Conservation (phyloP, 371 early-diverging fungal species). For the Circinella umbellata region DNA sequence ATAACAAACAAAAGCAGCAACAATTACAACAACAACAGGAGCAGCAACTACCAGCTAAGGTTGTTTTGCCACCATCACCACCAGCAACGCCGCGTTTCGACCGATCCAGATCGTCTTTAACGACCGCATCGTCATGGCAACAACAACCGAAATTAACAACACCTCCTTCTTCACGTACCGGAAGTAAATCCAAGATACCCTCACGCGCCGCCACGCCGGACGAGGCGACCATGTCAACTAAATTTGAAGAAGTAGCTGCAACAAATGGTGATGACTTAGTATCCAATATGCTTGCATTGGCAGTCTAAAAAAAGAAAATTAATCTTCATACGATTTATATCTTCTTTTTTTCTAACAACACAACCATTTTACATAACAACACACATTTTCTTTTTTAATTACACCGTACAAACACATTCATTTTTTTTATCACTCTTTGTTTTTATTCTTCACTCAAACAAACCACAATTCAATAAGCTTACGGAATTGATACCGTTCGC, state of each 20-base stretch:
- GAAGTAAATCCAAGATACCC: slow-evolving; percentile 3
- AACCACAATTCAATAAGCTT: too few relatives aligned
- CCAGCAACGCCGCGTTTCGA: slow-evolving; percentile 20
- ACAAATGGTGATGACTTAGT: slow-evolving; percentile 13
- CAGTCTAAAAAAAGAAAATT: slow-evolving; percentile 13
- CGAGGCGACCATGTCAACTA: slow-evolving; percentile 7
- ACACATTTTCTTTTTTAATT: slow-evolving; percentile 8
- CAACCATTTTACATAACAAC: neutral
- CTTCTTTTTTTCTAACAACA: neutral
- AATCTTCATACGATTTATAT: neutral
- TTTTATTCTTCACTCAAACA: neutral
- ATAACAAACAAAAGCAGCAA: slow-evolving; percentile 12
- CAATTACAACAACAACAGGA: neutral
- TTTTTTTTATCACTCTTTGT: slow-evolving; percentile 4
- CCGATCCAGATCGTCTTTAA: slow-evolving; percentile 20
- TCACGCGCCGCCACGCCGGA: slow-evolving; percentile 11
- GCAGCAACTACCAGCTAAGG: neutral
- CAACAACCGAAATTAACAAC: slow-evolving; percentile 12
- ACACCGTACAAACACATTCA: slow-evolving; percentile 2
- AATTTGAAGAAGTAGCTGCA: neutral
- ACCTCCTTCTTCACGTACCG: slow-evolving; percentile 13
- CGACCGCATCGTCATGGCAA: slow-evolving; percentile 14
- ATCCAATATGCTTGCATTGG: slow-evolving; percentile 14
- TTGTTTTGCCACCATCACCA: slow-evolving; percentile 15
- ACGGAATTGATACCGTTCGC: neutral